These are phyloP conservation scores for Coemansia sp. DNA, from an alignment of 192 early-diverging fungal species.

Conservation along the genomic window DNA sequence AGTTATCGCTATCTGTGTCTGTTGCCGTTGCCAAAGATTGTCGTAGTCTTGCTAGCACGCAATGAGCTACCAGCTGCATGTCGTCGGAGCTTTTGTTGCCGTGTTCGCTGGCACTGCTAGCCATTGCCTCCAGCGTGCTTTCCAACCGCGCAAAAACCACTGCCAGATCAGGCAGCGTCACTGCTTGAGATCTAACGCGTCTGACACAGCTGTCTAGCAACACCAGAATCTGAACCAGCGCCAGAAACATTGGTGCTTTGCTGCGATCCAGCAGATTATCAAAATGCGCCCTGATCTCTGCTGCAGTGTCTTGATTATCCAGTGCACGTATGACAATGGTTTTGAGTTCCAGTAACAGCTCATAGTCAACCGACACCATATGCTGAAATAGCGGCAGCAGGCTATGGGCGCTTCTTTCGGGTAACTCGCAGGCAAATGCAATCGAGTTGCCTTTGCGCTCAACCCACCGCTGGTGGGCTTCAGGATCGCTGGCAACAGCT, in stretches of 20 bases:
- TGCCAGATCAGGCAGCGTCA: constrained; percentile 18
- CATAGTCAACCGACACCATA: constrained; percentile 26
- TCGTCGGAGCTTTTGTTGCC: constrained; percentile 4
- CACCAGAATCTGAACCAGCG: constrained; percentile 16
- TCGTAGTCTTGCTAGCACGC: constrained; percentile 8
- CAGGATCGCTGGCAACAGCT: constrained; percentile 7
- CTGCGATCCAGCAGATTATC: constrained; percentile 13
- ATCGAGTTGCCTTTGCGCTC: constrained; percentile 8
- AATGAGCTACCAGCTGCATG: constrained; percentile 12
- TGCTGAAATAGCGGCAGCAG: constrained; percentile 18
- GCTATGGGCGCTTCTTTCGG: neutral
- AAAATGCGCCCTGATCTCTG: constrained; percentile 3
- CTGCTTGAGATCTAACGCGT: neutral
- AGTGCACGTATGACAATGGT: neutral
- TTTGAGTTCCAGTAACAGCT: constrained; percentile 15
- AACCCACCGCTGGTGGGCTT: constrained; percentile 11
- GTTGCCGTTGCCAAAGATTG: neutral
- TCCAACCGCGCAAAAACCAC: constrained; percentile 19
- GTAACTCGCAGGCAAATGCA: neutral
- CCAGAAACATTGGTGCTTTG: constrained; percentile 25
- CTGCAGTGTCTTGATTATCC: neutral
- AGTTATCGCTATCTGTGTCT: too few relatives aligned
- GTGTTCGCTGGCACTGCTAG: neutral
- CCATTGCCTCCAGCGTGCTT: constrained; percentile 10
- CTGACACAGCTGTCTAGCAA: constrained; percentile 1